Evolutionary conservation across 495 filamentous ascomycete species (phyloP).

Genomic region (Pyrenopolyporus hunteri): DNA sequence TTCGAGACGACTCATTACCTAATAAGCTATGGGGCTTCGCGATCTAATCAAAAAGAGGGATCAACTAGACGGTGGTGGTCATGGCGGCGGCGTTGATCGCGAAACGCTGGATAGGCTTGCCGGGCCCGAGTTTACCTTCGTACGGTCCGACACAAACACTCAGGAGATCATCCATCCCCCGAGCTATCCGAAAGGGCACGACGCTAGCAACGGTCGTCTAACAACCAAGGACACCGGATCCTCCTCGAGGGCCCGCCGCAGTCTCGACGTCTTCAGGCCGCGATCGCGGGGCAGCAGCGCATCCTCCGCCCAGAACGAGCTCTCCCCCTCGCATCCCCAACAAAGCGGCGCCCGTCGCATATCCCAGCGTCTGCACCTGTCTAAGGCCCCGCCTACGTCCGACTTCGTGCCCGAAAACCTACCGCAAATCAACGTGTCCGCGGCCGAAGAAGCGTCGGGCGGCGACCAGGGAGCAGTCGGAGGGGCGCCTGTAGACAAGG

Average conservation of each 20-base stretch:
- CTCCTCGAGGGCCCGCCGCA: slow-evolving; percentile 36
- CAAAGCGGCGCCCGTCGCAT: slow-evolving; percentile 53
- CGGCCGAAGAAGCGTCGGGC: slow-evolving; percentile 49
- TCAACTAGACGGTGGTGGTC: slow-evolving; percentile 50
- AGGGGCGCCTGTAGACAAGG: slow-evolving; percentile 45
- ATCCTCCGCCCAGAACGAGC: slow-evolving; percentile 48
- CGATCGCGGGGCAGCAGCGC: slow-evolving; percentile 58
- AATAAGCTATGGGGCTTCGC: slow-evolving; percentile 68
- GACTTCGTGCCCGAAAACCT: slow-evolving; percentile 78
- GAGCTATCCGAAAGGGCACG: slow-evolving; percentile 42
- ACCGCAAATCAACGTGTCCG: slow-evolving; percentile 65
- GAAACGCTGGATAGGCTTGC: slow-evolving; percentile 40
- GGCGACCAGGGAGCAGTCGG: slow-evolving; percentile 10
- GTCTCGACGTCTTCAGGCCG: slow-evolving; percentile 44
- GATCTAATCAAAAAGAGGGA: slow-evolving; percentile 79
- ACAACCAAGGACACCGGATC: slow-evolving; percentile 41
- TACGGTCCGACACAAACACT: slow-evolving; percentile 80
- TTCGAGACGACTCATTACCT: not conserved
- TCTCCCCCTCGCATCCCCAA: slow-evolving; percentile 43
- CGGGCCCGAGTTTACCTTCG: slow-evolving; percentile 78
- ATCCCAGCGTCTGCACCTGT: slow-evolving; percentile 73
- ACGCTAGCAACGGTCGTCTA: slow-evolving; percentile 35
- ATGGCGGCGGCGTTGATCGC: slow-evolving; percentile 43
- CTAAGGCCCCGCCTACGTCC: slow-evolving; percentile 65
- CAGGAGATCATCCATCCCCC: slow-evolving; percentile 79